Evolutionary conservation across 2,329 filamentous ascomycete species (phyloP).

Genomic region (Knufia petricola): DNA sequence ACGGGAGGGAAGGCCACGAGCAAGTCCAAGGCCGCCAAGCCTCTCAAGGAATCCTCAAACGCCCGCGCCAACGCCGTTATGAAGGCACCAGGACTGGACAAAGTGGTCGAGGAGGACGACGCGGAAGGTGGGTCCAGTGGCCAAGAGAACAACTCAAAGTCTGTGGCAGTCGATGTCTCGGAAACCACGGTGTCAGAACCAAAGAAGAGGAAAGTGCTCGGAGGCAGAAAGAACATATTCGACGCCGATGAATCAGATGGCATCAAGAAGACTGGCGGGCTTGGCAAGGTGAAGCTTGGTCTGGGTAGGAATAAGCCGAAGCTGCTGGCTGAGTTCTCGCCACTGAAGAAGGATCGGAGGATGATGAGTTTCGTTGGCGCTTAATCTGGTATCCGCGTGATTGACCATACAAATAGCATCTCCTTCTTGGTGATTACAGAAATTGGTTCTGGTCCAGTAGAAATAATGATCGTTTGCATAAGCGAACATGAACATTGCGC

Average conservation of each 20-base stretch:
- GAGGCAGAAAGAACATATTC: conserved; percentile 52
- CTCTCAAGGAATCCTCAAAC: conserved; percentile 17
- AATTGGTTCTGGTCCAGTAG: not conserved
- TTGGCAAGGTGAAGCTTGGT: conserved; percentile 21
- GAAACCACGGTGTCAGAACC: conserved; percentile 24
- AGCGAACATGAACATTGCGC: too few species aligned
- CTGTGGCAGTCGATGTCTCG: conserved; percentile 13
- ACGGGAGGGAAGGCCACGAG: not conserved
- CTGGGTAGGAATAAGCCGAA: conserved; percentile 13
- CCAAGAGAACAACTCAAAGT: conserved; percentile 12
- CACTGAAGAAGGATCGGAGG: conserved; percentile 60
- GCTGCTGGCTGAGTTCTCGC: conserved; percentile 54
- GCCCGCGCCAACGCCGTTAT: conserved; percentile 32
- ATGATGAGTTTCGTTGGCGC: not conserved
- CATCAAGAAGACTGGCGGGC: conserved; percentile 21
- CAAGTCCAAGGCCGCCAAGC: not conserved
- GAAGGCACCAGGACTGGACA: conserved; percentile 20
- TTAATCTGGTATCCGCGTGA: too few species aligned
- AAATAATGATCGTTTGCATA: too few species aligned
- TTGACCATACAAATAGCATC: too few species aligned
- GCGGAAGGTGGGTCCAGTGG: conserved; percentile 14
- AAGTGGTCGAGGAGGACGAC: conserved; percentile 24
- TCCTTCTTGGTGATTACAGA: too few species aligned
- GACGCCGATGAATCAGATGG: conserved; percentile 54
- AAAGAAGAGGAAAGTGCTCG: conserved; percentile 65